Base-by-base conservation (phyloP, 768 basidiomycete species). In the Kwoniella mangroviensis region DNA sequence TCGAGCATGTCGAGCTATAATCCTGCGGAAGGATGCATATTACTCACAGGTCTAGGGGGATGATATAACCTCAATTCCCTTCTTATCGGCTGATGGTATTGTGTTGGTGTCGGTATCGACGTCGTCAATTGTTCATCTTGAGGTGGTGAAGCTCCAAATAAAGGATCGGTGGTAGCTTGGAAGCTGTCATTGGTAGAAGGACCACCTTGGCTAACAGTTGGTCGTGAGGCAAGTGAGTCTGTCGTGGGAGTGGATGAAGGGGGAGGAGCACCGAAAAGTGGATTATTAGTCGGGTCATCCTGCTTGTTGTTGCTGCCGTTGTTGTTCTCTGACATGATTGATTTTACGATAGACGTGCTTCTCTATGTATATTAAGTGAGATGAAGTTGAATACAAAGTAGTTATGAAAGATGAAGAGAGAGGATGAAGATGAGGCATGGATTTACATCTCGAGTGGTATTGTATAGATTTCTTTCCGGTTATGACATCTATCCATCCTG, bases 261-360 rank as follows among this genome's bases (percentile, higher is more conserved):
- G 15, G 75, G 73, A 12, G 69, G 64, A 43, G 76, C 73, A 45
- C 76, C 76, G 56, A 73, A 77, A 15, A 77, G 68, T 2, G 76
- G 76, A 26, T 77, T 72, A n/a, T 61, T 21, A n/a, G 73, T 62
- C 7, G 45, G 45, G 21, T 67, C 58, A 0, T 41, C 42, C 21
- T 21, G 19, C 13, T 41, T 60, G 34, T 19, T 56, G n/a, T 52
- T 26, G 21, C 51, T 22, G 28, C 24, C 42, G 13, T 26, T 45
- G n/a, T 49, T 40, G 21, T 58, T 17, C 2, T 61, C 66, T 13
- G 66, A 67, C 66, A 67, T 67, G 17, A 19, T 65, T 34, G 5
- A 34, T 34, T 1, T 1, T 34, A 34, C 34, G 34, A 34, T 34
- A 7, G 6, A 34, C 34, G 34, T 34, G 34, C 34, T 34, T 34